A percentile compares a stretch with the other conserved stretches of the same genome.
phyloP scores from a whole-genome alignment of 1,284 basidiomycete genomes.

The Sporisorium graminicola region DNA sequence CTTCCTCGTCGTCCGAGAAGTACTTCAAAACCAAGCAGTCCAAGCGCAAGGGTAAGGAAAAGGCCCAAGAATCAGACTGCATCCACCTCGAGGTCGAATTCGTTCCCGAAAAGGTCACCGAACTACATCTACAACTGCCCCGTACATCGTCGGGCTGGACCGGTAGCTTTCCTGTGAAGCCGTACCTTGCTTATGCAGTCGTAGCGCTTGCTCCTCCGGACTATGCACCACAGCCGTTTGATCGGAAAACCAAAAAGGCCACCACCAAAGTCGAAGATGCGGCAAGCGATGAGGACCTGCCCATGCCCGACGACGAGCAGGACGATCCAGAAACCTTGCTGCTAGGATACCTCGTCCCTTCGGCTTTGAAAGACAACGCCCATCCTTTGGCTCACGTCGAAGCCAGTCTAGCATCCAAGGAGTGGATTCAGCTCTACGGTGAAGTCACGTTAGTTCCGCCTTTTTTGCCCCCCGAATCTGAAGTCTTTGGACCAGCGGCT shows the following conservation, averaged over 20 bases:
- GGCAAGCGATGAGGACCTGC: background rate
- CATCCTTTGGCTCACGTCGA: conserved; percentile 36
- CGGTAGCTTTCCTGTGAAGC: background rate
- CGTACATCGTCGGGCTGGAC: conserved; percentile 1
- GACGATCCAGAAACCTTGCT: conserved; percentile 22
- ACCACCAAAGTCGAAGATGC: background rate
- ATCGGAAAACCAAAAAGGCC: background rate
- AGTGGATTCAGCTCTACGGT: conserved; percentile 47
- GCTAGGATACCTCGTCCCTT: conserved; percentile 39
- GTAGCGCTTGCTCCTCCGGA: conserved; percentile 31
- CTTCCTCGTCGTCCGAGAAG: background rate
- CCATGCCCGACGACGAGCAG: background rate
- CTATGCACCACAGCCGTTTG: conserved; percentile 1
- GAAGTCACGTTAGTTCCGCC: conserved; percentile 40
- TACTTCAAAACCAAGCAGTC: background rate
- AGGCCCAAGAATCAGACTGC: conserved; percentile 12
- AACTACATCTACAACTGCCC: conserved; percentile 6
- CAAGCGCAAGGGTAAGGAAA: conserved; percentile 22
- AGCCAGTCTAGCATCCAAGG: conserved; percentile 20
- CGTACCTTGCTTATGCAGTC: conserved; percentile 24
- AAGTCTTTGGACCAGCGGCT: conserved; percentile 22
- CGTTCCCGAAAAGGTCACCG: conserved; percentile 14
- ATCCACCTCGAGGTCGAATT: conserved; percentile 45
- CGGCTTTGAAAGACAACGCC: conserved; percentile 22
- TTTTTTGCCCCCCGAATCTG: conserved; percentile 34